Conservation (phyloP, 176 grass and related monocot genomes). For the Zizania latifolia region DNA sequence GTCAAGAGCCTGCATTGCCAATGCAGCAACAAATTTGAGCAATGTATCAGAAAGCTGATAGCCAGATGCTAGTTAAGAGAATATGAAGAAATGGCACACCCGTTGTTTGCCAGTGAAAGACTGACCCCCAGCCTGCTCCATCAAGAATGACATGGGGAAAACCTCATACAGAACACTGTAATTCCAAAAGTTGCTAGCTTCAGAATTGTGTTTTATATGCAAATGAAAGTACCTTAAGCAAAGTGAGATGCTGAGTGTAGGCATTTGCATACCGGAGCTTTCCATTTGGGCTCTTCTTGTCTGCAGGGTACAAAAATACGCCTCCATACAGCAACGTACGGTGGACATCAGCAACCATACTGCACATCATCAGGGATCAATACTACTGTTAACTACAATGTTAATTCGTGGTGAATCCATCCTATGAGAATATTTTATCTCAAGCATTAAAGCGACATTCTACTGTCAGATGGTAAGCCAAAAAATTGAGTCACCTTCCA, state of each 20-base stretch:
- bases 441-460: neutral
- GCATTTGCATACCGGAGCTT: slow-evolving; percentile 60
- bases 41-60: neutral
- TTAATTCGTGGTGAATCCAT: neutral
- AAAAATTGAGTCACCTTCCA: slow-evolving; percentile 52
- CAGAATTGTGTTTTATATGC: neutral
- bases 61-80: neutral
- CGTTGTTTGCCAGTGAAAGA: slow-evolving; percentile 87
- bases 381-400: neutral
- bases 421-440: neutral
- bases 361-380: slow-evolving; percentile 30
- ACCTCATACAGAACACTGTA: slow-evolving; percentile 95
- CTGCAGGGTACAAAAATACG: slow-evolving; percentile 92
- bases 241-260: neutral
- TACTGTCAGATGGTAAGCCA: neutral
- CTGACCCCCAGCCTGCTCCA: slow-evolving; percentile 95
- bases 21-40: neutral
- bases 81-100: slow-evolving; percentile 25
- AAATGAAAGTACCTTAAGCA: neutral
- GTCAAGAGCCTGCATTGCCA: slow-evolving; percentile 66
- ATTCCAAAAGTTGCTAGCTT: slow-evolving; percentile 8
- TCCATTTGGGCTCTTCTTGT: slow-evolving; percentile 83
- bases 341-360: slow-evolving; percentile 99
- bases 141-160: slow-evolving; percentile 97
- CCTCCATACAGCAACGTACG: slow-evolving; percentile 94